Evolutionary conservation across 208 protist species (phyloP).

Genomic region (Acanthamoeba triangularis): DNA sequence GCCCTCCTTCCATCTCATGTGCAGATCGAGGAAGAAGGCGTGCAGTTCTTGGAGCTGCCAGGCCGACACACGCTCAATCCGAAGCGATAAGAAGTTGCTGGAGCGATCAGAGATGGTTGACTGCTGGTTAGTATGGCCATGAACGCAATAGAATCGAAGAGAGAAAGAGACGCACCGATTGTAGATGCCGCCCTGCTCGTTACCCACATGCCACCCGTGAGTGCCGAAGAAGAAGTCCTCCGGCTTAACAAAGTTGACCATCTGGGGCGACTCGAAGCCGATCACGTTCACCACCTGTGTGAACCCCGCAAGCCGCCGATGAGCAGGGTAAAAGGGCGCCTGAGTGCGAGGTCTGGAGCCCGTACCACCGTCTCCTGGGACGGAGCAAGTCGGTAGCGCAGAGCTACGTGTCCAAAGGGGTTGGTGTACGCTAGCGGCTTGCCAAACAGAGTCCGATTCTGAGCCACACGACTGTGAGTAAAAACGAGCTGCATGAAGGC

Average conservation of each 20-base stretch:
- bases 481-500: background rate
- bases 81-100: constrained; percentile 39
- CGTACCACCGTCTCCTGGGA: constrained; percentile 54
- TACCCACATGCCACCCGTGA: constrained; percentile 51
- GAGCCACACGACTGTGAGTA: background rate
- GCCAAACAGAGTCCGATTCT: background rate
- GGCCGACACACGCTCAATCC: background rate
- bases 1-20: background rate
- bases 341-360: too few species aligned
- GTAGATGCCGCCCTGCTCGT: constrained; percentile 71
- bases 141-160: background rate
- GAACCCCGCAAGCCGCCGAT: background rate
- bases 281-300: constrained; percentile 50
- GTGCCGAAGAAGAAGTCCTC: constrained; percentile 72
- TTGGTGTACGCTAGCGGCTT: background rate
- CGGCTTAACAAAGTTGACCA: constrained; percentile 68
- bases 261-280: constrained; percentile 34
- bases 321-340: too few species aligned
- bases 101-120: background rate
- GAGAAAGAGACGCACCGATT: background rate
- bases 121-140: background rate
- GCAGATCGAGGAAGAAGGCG: constrained; percentile 37
- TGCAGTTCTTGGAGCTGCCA: constrained; percentile 17
- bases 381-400: constrained; percentile 3
- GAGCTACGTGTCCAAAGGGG: constrained; percentile 29